Evolutionary conservation across 2,329 filamentous ascomycete genomes (phyloP), one percentile per base, ranked within the genome.

Genomic region (Alternaria gaisen): DNA sequence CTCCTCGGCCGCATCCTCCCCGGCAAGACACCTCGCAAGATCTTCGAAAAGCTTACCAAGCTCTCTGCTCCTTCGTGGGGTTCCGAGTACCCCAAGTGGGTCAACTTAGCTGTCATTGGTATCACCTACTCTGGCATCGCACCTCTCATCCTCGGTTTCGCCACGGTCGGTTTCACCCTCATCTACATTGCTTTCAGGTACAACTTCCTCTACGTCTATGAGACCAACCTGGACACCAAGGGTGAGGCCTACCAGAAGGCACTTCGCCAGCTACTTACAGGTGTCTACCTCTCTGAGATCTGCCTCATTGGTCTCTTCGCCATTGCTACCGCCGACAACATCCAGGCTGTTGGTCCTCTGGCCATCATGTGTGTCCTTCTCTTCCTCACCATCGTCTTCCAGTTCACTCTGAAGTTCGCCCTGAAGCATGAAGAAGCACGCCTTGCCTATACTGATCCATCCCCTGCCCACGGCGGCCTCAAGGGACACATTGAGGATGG

Each of bases 1-100:
- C 83, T 97, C 3, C 93, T 97, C 64, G 91, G 86, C 53, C 87
- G 94, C 52, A 76, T 80, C 32, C 88, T 77, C 14, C 75, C 70
- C 20, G 74, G 72, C 57, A 82, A 80, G 72, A 83, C 81, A 0
- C 82, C 82, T 20, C 78, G 82, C 24, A 80, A 82, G 72, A 78
- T 82, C 51, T 84, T 81, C 68, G 73, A 79, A 28, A 80, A 79
- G 8, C 80, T 80, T 51, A 78, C 77, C 28, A 77, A 77, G 50
- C 77, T 84, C 56, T 76, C 80, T 16, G 79, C 77, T 9, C 80
- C 81, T 0, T 74, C 76, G 4, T 83, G 80, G 79, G 82, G 80
- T 5, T 78, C 79, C 8, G 81, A 81, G 62, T 83, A 77, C 61
- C 82, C 82, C 14, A 82, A 83, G 58, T 83, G 80, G 74, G 78